Evolutionary conservation across 2,329 filamentous ascomycete genomes (phyloP), one percentile per base, ranked within the genome.

Genomic region (Sclerotinia spermophila): DNA sequence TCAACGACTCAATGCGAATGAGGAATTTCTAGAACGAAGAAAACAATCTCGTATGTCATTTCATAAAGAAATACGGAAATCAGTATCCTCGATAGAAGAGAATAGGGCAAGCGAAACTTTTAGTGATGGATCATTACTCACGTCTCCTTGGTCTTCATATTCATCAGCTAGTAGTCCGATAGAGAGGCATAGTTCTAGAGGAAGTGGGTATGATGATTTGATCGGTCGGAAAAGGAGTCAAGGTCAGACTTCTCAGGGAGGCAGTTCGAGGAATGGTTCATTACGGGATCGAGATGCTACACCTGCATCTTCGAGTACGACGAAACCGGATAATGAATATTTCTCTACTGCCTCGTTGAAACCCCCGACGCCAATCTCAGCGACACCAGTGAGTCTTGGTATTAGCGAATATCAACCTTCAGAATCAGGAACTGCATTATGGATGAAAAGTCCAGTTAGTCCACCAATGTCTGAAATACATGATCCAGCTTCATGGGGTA

Each of bases 11-110:
- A 72, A 58, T 33, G 73, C 73, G 24, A 78, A 79, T 71, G 76
- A 78, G 21, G 74, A 77, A 45, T 78, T 76, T 27, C 53, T 78
- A 10, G 76, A 76, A 55, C 73, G 75, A 56, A 68, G 76, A 51
- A 72, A 74, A 35, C 73, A 73, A 44, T 77, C 76, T 44, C 72
- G 74, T 44, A 45, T 77, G 11, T 48, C 73, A 17, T 78, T 77
- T 53, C 73, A 75, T 35, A 72, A 76, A 35, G 76, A 78, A 60
- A 35, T 77, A 5, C 72, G 74, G 45, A 72, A 72, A 51, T 76
- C 75, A 1, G 67, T 72, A 19, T 70, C 72, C 33, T 77, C 75
- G 3, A 74, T 76, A 30, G 75, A 76, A n/a, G 77, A 76, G 45
- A 61, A 71, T 24, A 68, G 67, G 30, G 61, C 51, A 19, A 73